Base-by-base conservation (phyloP, 2,329 filamentous ascomycete species). In the Colletotrichum musicola region DNA sequence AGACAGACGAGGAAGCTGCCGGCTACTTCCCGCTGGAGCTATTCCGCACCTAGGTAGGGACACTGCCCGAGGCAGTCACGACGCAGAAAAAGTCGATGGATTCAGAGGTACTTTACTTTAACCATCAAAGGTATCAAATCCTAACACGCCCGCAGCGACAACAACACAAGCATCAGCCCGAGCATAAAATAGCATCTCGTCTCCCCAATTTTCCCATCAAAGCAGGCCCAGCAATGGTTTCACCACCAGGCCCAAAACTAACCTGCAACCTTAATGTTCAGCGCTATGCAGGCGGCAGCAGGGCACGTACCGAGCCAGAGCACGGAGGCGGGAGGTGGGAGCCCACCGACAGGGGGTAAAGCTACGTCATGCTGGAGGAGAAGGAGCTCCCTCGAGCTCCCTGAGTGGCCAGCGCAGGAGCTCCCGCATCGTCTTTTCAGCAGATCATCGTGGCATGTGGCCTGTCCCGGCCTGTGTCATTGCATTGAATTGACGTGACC, bases 231-330 rank as follows among this genome's bases (percentile, higher is more conserved):
- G 27, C 18, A 65, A n/a, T 53, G 56, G 66, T 69, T 69, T 69
- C 66, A 66, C 38, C 50, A 57, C 51, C 40, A 12, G 50, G 66
- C 65, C 66, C 66, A 55, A 69, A 65, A 68, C 66, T 65, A 50
- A 51, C 66, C 62, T 66, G 62, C 66, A 69, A 69, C 66, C 66
- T 69, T 69, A 69, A 69, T 66, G 35, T 61, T 65, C 62, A 65
- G 62, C 54, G 55, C 62, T 46, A 66, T 66, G 62, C 66, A 69
- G 35, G 56, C 46, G 44, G 56, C 18, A 10, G 50, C 30, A 35
- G 6, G 50, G 22, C 65, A 68, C 65, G 65, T 68, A 65, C 20
- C 55, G 13, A 14, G 22, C 6, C 40, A 16, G 18, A 22, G 42
- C 30, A 25, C 56, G 35, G 38, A 6, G 20, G 50, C 16, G 12